Evolutionary conservation across 2,329 filamentous ascomycete genomes (phyloP).

Genomic region (Paraconiothyrium brasiliense): DNA sequence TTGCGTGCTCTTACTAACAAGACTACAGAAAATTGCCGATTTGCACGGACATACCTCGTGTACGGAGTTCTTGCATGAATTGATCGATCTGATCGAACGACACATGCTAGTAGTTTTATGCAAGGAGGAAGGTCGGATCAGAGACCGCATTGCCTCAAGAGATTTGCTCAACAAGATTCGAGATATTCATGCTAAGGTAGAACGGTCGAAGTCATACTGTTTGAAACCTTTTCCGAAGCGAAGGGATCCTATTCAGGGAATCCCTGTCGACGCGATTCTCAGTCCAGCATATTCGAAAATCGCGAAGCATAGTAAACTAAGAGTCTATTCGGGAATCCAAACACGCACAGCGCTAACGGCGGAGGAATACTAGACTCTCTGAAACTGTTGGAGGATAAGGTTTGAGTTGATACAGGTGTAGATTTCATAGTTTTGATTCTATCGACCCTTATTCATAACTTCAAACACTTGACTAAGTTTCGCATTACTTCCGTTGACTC

Average conservation of each 20-base stretch:
- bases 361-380: background rate
- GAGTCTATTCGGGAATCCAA: background rate
- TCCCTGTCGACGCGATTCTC: background rate
- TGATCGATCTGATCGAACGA: constrained; percentile 25
- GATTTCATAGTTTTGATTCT: no score
- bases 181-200: background rate
- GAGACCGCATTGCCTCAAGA: background rate
- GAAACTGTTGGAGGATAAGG: background rate
- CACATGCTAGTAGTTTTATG: constrained; percentile 25
- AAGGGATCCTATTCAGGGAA: background rate
- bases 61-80: constrained; percentile 27
- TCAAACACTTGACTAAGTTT: no score
- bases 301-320: background rate
- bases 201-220: background rate
- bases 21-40: constrained; percentile 15
- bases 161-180: background rate
- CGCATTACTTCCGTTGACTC: no score
- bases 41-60: constrained; percentile 22
- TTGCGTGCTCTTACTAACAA: background rate
- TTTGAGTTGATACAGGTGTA: no score
- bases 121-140: background rate
- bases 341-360: background rate
- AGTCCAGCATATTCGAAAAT: background rate
- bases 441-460: no score
- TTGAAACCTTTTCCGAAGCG: background rate